Conservation (phyloP, 495 filamentous ascomycete genomes). For the Aspergillus leporis region DNA sequence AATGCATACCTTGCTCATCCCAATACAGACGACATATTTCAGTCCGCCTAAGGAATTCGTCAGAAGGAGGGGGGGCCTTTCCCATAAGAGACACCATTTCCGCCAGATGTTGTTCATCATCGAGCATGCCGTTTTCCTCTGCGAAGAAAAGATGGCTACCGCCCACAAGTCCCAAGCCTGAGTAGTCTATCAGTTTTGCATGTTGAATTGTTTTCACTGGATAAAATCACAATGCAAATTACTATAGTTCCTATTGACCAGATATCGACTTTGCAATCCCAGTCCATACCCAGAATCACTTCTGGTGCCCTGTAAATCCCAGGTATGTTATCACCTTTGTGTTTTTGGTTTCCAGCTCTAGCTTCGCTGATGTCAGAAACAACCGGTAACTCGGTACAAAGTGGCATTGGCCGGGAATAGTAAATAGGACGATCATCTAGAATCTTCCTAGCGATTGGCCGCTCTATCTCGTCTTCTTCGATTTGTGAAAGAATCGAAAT, state of each 20-base stretch:
- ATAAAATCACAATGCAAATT: conserved; percentile 13
- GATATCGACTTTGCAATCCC: conserved; percentile 40
- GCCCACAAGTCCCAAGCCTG: conserved; percentile 23
- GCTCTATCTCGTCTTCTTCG: conserved; percentile 25
- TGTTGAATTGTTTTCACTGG: background rate
- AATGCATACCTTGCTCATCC: conserved; percentile 28
- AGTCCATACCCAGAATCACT: conserved; percentile 35
- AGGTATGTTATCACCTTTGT: conserved; percentile 33
- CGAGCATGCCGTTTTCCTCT: conserved; percentile 14
- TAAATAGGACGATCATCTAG: conserved; percentile 26
- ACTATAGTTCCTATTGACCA: conserved; percentile 43
- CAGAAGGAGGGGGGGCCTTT: conserved; percentile 34
- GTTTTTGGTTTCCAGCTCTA: conserved; percentile 15
- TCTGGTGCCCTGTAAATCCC: conserved; percentile 41
- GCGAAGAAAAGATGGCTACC: conserved; percentile 21
- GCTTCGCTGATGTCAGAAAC: conserved; percentile 30
- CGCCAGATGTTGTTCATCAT: conserved; percentile 36
- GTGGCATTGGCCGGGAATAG: conserved; percentile 24
- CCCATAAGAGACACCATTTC: conserved; percentile 38
- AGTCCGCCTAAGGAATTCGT: conserved; percentile 30
- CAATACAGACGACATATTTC: conserved; percentile 25
- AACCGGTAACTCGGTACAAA: conserved; percentile 16
- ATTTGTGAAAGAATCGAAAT: conserved; percentile 23
- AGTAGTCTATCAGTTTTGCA: conserved; percentile 5
- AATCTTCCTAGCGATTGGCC: conserved; percentile 27